phyloP scores from a whole-genome alignment of 1,139 yeast species.

The Kurtzmaniella quercitrusa region DNA sequence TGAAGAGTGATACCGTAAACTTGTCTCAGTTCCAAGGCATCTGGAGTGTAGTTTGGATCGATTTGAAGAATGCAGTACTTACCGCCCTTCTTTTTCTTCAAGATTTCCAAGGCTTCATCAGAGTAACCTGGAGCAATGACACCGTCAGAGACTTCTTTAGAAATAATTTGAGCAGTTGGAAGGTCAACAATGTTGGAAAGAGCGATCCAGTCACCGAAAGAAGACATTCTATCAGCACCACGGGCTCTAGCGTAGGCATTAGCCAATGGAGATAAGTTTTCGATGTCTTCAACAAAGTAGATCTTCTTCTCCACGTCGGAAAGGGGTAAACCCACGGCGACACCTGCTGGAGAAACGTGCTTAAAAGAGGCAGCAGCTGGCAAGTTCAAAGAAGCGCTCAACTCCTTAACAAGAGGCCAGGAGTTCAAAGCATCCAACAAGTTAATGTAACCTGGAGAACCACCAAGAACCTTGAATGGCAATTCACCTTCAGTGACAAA shows the following conservation, averaged over 20 bases:
- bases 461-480: constrained; percentile 90
- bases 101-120: constrained; percentile 84
- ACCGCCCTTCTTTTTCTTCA: constrained; percentile 92
- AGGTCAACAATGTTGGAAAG: constrained; percentile 92
- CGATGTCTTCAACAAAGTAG: constrained; percentile 92
- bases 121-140: constrained; percentile 97
- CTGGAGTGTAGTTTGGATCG: constrained; percentile 91
- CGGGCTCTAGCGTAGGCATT: constrained; percentile 98
- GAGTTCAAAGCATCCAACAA: constrained; percentile 94
- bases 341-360: constrained; percentile 99
- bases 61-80: constrained; percentile 95
- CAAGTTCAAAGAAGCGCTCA: constrained; percentile 86
- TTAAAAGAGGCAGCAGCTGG: constrained; percentile 99
- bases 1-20: constrained; percentile 93
- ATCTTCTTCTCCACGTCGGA: constrained; percentile 88
- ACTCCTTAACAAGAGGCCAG: constrained; percentile 97
- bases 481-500: constrained; percentile 79
- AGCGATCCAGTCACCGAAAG: constrained; percentile 98
- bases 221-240: constrained; percentile 99
- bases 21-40: constrained; percentile 79
- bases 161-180: constrained; percentile 94
- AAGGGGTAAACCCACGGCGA: constrained; percentile 93
- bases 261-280: constrained; percentile 92
- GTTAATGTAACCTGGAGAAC: constrained; percentile 97
- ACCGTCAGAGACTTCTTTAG: constrained; percentile 97